Evolutionary conservation across 2,329 filamentous ascomycete genomes (phyloP), one percentile per base, ranked within the genome.

Genomic region (Thermothelomyces thermophilus): DNA sequence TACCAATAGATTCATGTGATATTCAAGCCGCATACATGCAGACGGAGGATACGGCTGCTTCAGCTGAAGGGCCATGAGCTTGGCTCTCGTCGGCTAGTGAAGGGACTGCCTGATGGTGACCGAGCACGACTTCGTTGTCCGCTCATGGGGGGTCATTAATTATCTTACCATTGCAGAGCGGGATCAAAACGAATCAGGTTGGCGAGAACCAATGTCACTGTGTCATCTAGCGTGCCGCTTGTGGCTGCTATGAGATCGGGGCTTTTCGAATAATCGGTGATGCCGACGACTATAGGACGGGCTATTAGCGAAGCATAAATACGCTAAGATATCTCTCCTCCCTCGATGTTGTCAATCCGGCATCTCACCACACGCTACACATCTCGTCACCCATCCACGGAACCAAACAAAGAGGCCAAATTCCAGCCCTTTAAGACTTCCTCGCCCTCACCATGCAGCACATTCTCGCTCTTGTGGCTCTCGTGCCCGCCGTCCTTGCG

Each of bases 1-100:
- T n/a, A n/a, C 7, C 20, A 22, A 31, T 41, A 41, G 47, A 47
- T 55, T 50, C 53, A 55, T 55, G 53, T 53, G 53, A 50, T 55
- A 55, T 53, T 11, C 41, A 42, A 37, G 19, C n/a, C 28, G 9
- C 48, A 50, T 47, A 52, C 45, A 50, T 52, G 46, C 47, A 53
- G 41, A 26, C 44, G 11, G 11, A 33, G 35, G 10, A 36, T 30
- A 26, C 24, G 14, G 31, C 35, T 30, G 14, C 11, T 8, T 31
- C 44, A 46, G 50, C 50, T 39, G 46, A 41, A 20, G 13, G 28
- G n/a, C n/a, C n/a, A n/a, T n/a, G n/a, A n/a, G n/a, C n/a, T n/a
- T n/a, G n/a, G n/a, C n/a, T n/a, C n/a, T n/a, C n/a, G n/a, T n/a
- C n/a, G n/a, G n/a, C n/a, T n/a, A n/a, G n/a, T n/a, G n/a, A n/a